Percentiles rank a stretch among this genome's conserved stretches.
phyloP scores from a whole-genome alignment of 176 grass and related monocot species.

The Saccharum spontaneum region DNA sequence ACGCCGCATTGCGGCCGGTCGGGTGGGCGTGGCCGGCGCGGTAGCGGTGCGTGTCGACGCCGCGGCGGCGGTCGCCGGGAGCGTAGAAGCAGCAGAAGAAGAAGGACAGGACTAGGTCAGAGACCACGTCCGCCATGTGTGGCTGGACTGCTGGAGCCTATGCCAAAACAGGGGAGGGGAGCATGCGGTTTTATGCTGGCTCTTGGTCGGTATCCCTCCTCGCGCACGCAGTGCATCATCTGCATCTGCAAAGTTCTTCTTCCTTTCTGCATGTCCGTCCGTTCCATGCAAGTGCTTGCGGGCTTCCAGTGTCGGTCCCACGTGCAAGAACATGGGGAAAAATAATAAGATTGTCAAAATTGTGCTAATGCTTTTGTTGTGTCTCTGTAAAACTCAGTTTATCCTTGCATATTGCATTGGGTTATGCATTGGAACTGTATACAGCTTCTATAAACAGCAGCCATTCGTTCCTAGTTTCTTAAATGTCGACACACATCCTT shows the following conservation, averaged over 20 bases:
- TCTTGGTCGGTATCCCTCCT: background rate
- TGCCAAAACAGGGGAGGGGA: background rate
- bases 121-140: constrained; percentile 53
- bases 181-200: background rate
- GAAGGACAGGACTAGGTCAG: constrained; percentile 52
- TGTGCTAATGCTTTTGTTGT: background rate
- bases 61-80: constrained; percentile 27
- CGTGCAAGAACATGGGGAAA: constrained; percentile 5
- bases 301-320: constrained; percentile 10
- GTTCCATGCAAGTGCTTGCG: background rate
- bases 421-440: background rate
- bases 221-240: background rate
- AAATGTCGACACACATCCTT: background rate
- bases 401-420: background rate
- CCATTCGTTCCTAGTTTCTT: background rate
- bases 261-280: background rate
- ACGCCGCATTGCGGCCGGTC: background rate
- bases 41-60: constrained; percentile 3
- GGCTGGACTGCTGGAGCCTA: background rate
- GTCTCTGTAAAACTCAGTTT: background rate
- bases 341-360: background rate
- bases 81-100: constrained; percentile 56
- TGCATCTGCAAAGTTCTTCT: background rate
- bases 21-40: background rate
- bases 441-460: background rate